Evolutionary conservation across 2,329 filamentous ascomycete genomes (phyloP).

Genomic region (Phoma sp.): DNA sequence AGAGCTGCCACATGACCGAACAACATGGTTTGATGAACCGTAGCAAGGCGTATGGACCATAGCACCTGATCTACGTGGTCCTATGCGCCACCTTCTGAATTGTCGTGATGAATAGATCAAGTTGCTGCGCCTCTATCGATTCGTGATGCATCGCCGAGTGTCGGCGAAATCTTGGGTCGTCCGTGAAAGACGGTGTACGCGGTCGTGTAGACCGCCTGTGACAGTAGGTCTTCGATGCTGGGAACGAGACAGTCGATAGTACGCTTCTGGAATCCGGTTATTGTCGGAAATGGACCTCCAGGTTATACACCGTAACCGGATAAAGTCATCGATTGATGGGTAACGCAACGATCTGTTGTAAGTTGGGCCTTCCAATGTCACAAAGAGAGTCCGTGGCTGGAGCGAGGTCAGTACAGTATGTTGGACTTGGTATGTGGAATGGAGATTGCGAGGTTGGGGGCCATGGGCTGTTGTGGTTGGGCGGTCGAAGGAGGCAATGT

Average conservation of each 20-base stretch:
- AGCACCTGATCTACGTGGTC: background rate
- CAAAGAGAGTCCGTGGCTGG: background rate
- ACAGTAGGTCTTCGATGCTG: background rate
- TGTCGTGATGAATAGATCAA: slow-evolving; percentile 1
- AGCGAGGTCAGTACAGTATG: background rate
- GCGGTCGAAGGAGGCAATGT: slow-evolving; percentile 12
- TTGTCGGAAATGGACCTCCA: background rate
- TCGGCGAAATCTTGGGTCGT: slow-evolving; percentile 1
- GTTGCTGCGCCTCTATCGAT: slow-evolving; percentile 25
- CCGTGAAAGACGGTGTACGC: slow-evolving; percentile 2
- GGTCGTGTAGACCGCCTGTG: background rate
- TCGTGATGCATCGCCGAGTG: slow-evolving; percentile 17
- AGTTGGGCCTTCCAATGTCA: background rate
- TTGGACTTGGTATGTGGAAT: background rate
- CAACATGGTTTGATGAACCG: background rate
- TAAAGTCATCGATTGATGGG: background rate
- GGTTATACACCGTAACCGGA: background rate
- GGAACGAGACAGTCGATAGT: background rate
- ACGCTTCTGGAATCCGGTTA: background rate
- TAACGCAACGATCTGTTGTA: background rate
- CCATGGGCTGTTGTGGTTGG: slow-evolving; percentile 12
- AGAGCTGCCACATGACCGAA: background rate
- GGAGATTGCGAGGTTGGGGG: slow-evolving; percentile 15
- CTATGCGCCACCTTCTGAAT: background rate
- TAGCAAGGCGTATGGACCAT: background rate